Percentiles rank a stretch among this genome's conserved stretches.
Conservation (phyloP, 2,329 filamentous ascomycete genomes). For the Fusarium vanettenii region DNA sequence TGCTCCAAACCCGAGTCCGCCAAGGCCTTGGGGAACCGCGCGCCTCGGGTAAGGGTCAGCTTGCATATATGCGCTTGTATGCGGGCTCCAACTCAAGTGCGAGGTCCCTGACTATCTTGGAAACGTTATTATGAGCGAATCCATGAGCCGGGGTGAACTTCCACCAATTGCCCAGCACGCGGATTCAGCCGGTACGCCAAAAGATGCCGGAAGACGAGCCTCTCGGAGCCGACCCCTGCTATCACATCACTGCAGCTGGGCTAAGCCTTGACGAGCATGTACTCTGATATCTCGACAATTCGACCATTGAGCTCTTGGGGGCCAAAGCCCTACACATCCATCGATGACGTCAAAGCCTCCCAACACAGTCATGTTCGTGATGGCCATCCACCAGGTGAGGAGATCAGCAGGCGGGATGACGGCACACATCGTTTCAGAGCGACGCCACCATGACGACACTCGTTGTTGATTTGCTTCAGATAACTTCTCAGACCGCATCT, state of each 20-base stretch:
- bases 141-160: constrained; percentile 15
- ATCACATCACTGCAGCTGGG: not conserved
- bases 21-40: constrained; percentile 12
- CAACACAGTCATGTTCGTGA: constrained; percentile 24
- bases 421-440: constrained; percentile 21
- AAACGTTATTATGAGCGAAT: not conserved
- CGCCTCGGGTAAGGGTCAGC: constrained; percentile 21
- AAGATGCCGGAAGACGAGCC: not conserved
- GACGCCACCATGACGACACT: constrained; percentile 19
- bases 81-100: constrained; percentile 10
- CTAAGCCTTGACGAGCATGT: not conserved
- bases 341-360: constrained; percentile 42
- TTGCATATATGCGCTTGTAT: constrained; percentile 16
- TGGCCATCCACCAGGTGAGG: constrained; percentile 14
- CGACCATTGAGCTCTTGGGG: not conserved
- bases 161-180: constrained; percentile 25
- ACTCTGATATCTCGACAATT: not conserved
- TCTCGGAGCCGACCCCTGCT: not conserved
- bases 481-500: not conserved
- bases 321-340: not conserved
- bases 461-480: not conserved
- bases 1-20: constrained; percentile 11
- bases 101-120: constrained; percentile 22
- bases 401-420: constrained; percentile 27
- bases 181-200: not conserved